Conservation (phyloP, 106 monocot species). For the Acanthochlamys bracteata region DNA sequence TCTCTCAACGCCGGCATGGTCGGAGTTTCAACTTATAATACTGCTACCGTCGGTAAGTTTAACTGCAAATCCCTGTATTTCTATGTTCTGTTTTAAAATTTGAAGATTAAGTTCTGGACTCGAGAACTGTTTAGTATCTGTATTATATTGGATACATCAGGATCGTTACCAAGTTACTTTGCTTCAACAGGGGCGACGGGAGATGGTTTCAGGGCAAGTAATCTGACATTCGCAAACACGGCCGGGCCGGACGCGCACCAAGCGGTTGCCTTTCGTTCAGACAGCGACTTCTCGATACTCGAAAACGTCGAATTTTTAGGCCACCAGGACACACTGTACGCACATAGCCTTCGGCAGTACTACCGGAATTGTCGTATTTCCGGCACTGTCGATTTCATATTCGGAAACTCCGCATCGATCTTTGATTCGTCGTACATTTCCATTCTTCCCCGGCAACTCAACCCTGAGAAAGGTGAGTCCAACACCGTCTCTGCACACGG, state of each 20-base stretch:
- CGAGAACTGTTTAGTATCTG: too few species aligned
- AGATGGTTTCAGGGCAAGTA: slow-evolving; percentile 72
- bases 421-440: slow-evolving; percentile 50
- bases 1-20: slow-evolving; percentile 48
- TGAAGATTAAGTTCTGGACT: too few species aligned
- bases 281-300: slow-evolving; percentile 64
- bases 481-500: slow-evolving; percentile 51
- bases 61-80: background rate
- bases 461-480: slow-evolving; percentile 29
- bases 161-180: too few species aligned
- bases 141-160: too few species aligned
- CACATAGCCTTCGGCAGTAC: slow-evolving; percentile 69
- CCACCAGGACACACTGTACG: slow-evolving; percentile 93
- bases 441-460: slow-evolving; percentile 34
- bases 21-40: slow-evolving; percentile 76
- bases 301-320: slow-evolving; percentile 71
- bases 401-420: slow-evolving; percentile 29
- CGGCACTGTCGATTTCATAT: background rate
- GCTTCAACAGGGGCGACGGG: slow-evolving; percentile 25
- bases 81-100: background rate
- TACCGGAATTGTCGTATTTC: slow-evolving; percentile 57
- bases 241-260: slow-evolving; percentile 76
- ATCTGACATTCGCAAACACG: slow-evolving; percentile 64
- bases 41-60: slow-evolving; percentile 49
- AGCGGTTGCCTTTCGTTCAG: slow-evolving; percentile 84